phyloP scores from a whole-genome alignment of 1,284 basidiomycete species.

The Malassezia dermatis region DNA sequence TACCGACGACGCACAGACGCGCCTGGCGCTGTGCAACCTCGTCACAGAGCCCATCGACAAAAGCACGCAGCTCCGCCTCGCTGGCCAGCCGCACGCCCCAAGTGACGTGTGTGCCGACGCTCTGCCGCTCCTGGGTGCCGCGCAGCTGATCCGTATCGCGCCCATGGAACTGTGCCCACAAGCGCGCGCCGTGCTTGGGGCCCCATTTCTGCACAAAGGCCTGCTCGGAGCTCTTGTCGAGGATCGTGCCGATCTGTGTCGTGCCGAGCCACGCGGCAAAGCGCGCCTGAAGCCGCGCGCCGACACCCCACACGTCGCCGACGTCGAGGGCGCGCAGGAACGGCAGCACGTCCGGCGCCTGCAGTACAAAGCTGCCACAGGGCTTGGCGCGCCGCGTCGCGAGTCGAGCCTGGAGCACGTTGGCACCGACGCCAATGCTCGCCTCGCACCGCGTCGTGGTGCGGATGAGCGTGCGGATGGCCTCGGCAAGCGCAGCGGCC shows the following conservation, averaged over 20 bases:
- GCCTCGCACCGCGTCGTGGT: conserved; percentile 70
- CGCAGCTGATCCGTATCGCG: conserved; percentile 69
- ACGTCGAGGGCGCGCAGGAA: conserved; percentile 69
- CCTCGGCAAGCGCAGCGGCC: conserved; percentile 54
- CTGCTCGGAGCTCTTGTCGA: conserved; percentile 15
- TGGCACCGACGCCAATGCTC: conserved; percentile 74
- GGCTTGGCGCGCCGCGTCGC: conserved; percentile 88
- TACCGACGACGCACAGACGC: conserved; percentile 66
- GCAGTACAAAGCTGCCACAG: conserved; percentile 67
- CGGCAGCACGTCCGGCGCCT: conserved; percentile 51
- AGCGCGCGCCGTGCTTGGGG: conserved; percentile 66
- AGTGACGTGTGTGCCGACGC: conserved; percentile 25
- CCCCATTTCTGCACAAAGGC: conserved; percentile 59
- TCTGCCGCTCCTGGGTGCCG: conserved; percentile 47
- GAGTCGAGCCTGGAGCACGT: conserved; percentile 80
- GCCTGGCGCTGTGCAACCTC: conserved; percentile 27
- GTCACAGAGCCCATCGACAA: conserved; percentile 31
- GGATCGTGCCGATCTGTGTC: conserved; percentile 59
- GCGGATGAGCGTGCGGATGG: conserved; percentile 65
- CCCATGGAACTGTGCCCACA: conserved; percentile 74
- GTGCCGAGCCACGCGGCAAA: conserved; percentile 62
- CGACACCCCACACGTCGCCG: conserved; percentile 77
- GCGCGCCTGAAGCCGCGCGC: conserved; percentile 50
- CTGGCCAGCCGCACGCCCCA: conserved; percentile 89
- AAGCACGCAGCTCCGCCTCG: conserved; percentile 62